Evolutionary conservation across 768 basidiomycete species (phyloP), one percentile per base, ranked within the genome.

Genomic region (Piloderma croceum): DNA sequence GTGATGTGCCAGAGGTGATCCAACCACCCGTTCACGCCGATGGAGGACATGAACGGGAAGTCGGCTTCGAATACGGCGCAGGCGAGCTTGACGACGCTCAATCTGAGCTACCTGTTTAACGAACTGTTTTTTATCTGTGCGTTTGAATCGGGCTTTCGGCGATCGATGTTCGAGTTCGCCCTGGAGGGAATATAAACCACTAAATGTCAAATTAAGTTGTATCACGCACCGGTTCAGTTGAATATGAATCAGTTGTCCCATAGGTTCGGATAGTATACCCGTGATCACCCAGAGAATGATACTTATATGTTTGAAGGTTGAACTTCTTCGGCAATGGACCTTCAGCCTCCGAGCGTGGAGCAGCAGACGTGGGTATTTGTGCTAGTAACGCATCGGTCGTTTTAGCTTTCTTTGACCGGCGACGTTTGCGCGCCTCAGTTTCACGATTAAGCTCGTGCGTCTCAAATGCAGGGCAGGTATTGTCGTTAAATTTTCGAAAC

Each of bases 381-480:
- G 32, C 0, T 2, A 2, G 18, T 41, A 24, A 10, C 23, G 18
- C 18, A 5, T 17, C 31, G 25, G n/a, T 1, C 33, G 34, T 15
- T 43, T 22, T 5, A 39, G 17, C 6, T 51, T 43, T 18, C 24
- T 35, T 6, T 52, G 46, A 19, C 53, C 54, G 1, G 46, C 48
- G 0, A 61, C 59, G 0, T 19, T 13, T 15, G 49, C 0, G 60
- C 2, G 68, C 62, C 3, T 48, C 56, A 3, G 42, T 49, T 38
- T 77, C 73, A 1, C 39, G 39, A 0, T 68, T 68, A 11, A 74
- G 49, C 34, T 62, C 55, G 2, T 31, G 6, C 0, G 63, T 65
- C 2, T 44, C 22, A 29, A 60, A 64, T 2, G 42, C 17, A 1
- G 4, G 3, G 27, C 57, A 58, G 7, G 56, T 59, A 2, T 41